phyloP scores from a whole-genome alignment of 75 land plant species.

The Cryptomeria japonica region DNA sequence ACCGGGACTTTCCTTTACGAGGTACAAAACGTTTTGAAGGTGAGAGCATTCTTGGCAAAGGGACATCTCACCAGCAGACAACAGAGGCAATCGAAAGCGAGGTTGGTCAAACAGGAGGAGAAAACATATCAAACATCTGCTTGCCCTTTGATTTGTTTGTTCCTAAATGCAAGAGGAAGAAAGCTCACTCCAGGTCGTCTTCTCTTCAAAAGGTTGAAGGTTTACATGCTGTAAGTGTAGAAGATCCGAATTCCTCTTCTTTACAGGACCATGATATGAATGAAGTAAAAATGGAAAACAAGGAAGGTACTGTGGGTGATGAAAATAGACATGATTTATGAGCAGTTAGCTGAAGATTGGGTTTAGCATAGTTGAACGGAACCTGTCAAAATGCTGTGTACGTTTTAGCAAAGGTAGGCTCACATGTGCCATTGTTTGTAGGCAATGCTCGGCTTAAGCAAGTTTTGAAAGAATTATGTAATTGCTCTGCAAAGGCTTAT shows the following conservation, averaged over 20 bases:
- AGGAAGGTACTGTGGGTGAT: background rate
- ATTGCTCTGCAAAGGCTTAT: background rate
- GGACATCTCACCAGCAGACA: background rate
- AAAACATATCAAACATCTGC: conserved; percentile 5
- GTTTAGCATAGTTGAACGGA: background rate
- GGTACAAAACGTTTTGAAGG: background rate
- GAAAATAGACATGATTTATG: background rate
- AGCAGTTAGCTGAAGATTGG: background rate
- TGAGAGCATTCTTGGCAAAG: conserved; percentile 5
- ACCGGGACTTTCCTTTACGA: background rate
- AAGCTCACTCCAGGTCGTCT: conserved; percentile 1
- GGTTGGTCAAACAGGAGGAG: background rate
- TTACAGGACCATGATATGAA: background rate
- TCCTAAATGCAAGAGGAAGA: conserved; percentile 9
- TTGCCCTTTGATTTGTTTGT: conserved; percentile 6
- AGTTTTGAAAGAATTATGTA: background rate
- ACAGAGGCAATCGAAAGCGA: conserved; percentile 1
- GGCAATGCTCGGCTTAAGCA: background rate
- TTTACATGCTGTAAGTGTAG: background rate
- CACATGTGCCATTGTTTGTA: background rate
- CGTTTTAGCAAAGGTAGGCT: background rate
- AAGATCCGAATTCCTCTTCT: background rate
- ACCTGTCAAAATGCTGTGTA: background rate
- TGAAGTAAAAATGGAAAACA: conserved; percentile 9
- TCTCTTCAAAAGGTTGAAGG: conserved; percentile 9